These are phyloP conservation scores for Trametes cinnabarina DNA, from an alignment of 768 basidiomycete genomes.

Conservation along the genomic window DNA sequence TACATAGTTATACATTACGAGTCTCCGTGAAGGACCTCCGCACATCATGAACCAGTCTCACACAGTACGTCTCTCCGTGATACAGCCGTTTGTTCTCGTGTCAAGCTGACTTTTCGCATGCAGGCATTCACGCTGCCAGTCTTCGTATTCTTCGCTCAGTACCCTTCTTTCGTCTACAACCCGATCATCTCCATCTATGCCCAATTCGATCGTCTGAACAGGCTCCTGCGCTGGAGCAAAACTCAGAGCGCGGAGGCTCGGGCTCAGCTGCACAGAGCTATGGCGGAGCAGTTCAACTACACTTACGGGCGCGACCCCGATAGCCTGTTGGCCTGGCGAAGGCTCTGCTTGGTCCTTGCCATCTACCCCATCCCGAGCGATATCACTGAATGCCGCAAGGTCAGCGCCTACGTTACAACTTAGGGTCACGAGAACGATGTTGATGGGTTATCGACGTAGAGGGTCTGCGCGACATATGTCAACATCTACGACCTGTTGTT, in stretches of 20 bases:
- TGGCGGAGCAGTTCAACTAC: constrained; percentile 18
- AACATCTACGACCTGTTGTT: constrained; percentile 34
- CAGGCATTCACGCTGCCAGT: neutral
- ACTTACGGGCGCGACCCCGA: constrained; percentile 20
- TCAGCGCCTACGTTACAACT: neutral
- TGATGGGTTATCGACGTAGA: neutral
- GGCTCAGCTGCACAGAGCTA: neutral
- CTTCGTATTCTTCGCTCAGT: neutral
- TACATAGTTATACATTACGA: no score
- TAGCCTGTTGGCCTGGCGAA: constrained; percentile 8
- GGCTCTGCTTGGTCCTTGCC: constrained; percentile 13
- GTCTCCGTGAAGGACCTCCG: no score
- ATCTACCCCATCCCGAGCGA: constrained; percentile 13
- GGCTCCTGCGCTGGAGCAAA: neutral
- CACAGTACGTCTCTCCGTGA: no score
- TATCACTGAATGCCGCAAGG: constrained; percentile 5
- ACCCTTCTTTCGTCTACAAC: neutral
- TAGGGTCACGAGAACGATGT: neutral
- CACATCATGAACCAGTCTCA: no score
- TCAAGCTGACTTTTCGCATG: neutral
- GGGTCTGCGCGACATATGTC: constrained; percentile 23
- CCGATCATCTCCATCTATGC: neutral
- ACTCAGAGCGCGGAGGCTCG: neutral
- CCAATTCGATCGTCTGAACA: neutral
- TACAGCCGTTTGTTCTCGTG: no score